A percentile compares a stretch with the other conserved stretches of the same genome.
These are phyloP conservation scores for Aureobasidium uvarum DNA, from an alignment of 2,329 filamentous ascomycete genomes.

Conservation along the genomic window DNA sequence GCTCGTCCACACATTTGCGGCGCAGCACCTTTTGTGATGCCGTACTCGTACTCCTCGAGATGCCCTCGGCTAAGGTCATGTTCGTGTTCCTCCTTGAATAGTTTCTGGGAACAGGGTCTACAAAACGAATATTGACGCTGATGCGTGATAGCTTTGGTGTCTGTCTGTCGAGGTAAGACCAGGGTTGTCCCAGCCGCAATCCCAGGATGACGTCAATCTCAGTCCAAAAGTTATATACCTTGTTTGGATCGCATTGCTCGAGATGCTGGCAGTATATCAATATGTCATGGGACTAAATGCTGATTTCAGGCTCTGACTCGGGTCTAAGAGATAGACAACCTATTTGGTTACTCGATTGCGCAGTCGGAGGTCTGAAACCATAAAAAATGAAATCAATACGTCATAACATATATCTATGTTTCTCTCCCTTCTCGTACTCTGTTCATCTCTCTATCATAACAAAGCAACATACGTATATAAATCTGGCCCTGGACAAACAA, in stretches of 20 bases:
- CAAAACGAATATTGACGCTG: no score
- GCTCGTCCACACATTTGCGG: no score
- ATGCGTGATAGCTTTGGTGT: no score
- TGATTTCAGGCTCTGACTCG: background rate
- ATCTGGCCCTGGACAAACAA: background rate
- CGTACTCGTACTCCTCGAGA: no score
- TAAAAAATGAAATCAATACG: background rate
- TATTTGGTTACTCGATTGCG: background rate
- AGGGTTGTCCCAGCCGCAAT: background rate
- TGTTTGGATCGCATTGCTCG: no score
- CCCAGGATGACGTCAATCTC: background rate
- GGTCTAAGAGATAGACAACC: background rate
- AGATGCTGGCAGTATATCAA: background rate
- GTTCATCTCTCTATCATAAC: no score
- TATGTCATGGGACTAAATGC: background rate
- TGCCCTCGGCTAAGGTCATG: no score
- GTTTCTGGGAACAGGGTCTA: no score
- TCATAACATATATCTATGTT: slow-evolving; percentile 1
- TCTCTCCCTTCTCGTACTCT: background rate
- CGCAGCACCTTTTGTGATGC: no score
- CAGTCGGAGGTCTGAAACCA: background rate
- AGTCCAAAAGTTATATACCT: background rate
- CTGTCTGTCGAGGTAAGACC: background rate
- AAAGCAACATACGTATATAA: background rate
- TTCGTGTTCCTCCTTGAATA: no score